Base-by-base conservation (phyloP, 2,329 filamentous ascomycete species). In the Fusarium sambucinum region DNA sequence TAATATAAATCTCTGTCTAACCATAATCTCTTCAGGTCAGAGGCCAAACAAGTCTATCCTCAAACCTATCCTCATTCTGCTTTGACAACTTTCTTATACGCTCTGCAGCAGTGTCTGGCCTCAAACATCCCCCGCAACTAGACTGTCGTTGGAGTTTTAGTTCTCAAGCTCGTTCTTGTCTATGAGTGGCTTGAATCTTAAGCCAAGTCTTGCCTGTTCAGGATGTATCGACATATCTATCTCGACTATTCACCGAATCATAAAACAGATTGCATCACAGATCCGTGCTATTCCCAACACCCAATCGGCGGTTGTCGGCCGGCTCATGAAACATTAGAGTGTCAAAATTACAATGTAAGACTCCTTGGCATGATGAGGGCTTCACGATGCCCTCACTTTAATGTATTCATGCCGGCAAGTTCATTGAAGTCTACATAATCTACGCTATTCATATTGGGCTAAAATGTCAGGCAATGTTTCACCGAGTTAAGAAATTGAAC, bases 211-310 rank as follows among this genome's bases (percentile, higher is more conserved):
- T 64, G 61, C 61, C 61, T 59, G 45, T 59, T 64, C 52, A 64
- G 61, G 61, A 52, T 45, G 21, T 59, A 63, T 46, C 40, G 38
- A 59, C 27, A 35, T 21, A 63, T 32, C 50, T 48, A 46, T 65
- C 53, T 64, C 40, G 40, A 64, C 59, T 64, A 64, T 64, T 53
- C 60, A 59, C 60, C 61, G 61, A 64, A 64, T 64, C 61, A 64
- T 64, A 42, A 42, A 33, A 47, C 47, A 62, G 53, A 44, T 58
- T 23, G 32, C 30, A 41, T 45, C 38, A 50, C 38, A 47, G 52
- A 59, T 59, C 52, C 56, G 29, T 53, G 27, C 42, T 37, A 47
- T 46, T 40, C 37, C 35, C 30, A 27, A 52, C 51, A 27, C 44
- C 59, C 60, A 32, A 64, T 64, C 61, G 61, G 61, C 61, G 45